phyloP scores from a whole-genome alignment of 371 early-diverging fungal species.

The Conidiobolus incongruus region DNA sequence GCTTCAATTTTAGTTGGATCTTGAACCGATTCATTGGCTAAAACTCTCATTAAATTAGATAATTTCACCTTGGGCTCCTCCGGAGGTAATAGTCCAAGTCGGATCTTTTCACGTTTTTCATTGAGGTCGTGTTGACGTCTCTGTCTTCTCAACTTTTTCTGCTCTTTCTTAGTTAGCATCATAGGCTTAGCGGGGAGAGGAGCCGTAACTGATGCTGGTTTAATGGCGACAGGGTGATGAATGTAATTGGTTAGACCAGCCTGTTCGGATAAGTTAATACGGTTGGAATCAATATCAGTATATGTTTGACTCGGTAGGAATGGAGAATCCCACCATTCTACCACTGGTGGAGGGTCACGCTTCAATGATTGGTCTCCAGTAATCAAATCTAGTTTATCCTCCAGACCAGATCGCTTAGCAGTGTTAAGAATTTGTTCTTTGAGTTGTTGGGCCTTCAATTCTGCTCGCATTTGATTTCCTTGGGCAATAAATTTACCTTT shows the following conservation, averaged over 20 bases:
- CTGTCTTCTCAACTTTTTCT: slow-evolving; percentile 79
- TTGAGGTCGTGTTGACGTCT: slow-evolving; percentile 59
- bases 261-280: slow-evolving; percentile 19
- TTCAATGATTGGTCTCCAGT: not conserved
- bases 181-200: slow-evolving; percentile 41
- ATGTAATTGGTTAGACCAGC: slow-evolving; percentile 53
- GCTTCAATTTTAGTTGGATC: slow-evolving; percentile 89
- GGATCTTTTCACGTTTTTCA: slow-evolving; percentile 85
- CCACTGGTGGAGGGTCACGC: slow-evolving; percentile 50
- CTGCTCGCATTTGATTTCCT: slow-evolving; percentile 54
- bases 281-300: slow-evolving; percentile 22
- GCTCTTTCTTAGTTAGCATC: slow-evolving; percentile 73
- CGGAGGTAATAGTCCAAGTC: slow-evolving; percentile 78
- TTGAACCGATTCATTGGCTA: slow-evolving; percentile 74
- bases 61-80: slow-evolving; percentile 82
- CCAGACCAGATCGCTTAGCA: slow-evolving; percentile 11
- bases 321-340: slow-evolving; percentile 94
- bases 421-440: slow-evolving; percentile 2
- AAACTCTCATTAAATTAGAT: slow-evolving; percentile 80
- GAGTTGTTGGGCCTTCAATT: not conserved
- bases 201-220: slow-evolving; percentile 48
- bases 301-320: slow-evolving; percentile 50
- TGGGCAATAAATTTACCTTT: slow-evolving; percentile 60
- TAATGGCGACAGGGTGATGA: slow-evolving; percentile 81
- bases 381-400: not conserved